Evolutionary conservation across 2,329 filamentous ascomycete genomes (phyloP).

Genomic region (Capronia americana): DNA sequence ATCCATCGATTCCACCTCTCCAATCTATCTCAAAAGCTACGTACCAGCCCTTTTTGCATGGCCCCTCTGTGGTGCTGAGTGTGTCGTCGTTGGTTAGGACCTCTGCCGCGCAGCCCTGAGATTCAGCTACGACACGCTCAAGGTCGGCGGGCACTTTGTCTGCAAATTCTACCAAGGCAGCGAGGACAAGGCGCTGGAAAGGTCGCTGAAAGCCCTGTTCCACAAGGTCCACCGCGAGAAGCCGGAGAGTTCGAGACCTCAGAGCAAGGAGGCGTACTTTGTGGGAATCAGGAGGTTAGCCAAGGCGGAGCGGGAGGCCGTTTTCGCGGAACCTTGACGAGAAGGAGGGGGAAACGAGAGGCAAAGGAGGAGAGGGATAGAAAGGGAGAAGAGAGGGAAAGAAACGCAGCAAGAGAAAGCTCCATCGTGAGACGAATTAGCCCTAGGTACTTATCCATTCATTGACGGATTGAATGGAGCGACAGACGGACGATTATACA

Average conservation of each 20-base stretch:
- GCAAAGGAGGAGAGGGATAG: background rate
- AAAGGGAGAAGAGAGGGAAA: background rate
- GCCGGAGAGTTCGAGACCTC: constrained; percentile 84
- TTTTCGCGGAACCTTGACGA: constrained; percentile 45
- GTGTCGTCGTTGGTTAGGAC: constrained; percentile 63
- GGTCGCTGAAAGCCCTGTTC: constrained; percentile 76
- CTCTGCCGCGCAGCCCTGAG: constrained; percentile 83
- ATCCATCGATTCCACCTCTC: background rate
- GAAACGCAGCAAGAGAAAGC: background rate
- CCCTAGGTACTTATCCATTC: background rate
- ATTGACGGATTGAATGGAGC: too few species aligned
- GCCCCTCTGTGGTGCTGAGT: background rate
- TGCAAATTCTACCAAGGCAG: constrained; percentile 97
- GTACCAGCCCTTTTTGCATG: background rate
- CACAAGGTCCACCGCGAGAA: constrained; percentile 83
- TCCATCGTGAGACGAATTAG: background rate
- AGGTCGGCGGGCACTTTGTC: constrained; percentile 83
- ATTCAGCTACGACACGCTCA: constrained; percentile 85
- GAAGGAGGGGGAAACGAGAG: background rate
- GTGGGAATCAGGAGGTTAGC: constrained; percentile 75
- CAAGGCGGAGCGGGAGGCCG: constrained; percentile 53
- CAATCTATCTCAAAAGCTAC: background rate
- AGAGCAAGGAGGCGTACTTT: constrained; percentile 86
- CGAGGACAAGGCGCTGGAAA: constrained; percentile 82
- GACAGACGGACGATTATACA: too few species aligned